These are phyloP conservation scores for Drechslerella dactyloides DNA, from an alignment of 2,329 filamentous ascomycete genomes.

Conservation along the genomic window DNA sequence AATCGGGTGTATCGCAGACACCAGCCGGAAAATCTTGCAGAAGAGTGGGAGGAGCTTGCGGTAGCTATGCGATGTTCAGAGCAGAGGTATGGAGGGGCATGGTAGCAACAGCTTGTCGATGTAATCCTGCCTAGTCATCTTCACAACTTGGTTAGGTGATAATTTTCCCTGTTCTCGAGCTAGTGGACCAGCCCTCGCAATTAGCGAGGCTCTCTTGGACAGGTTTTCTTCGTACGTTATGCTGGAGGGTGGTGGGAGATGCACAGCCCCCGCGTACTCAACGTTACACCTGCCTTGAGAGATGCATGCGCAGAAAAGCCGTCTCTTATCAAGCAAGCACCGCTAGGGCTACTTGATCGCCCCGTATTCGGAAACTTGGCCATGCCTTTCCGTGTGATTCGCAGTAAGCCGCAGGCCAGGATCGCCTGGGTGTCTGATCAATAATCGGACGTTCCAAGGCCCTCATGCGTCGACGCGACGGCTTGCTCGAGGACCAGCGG, in stretches of 20 bases:
- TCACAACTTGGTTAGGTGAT: constrained; percentile 33
- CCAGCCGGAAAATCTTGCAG: constrained; percentile 19
- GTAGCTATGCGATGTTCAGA: constrained; percentile 6
- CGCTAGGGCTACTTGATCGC: constrained; percentile 35
- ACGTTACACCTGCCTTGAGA: constrained; percentile 49
- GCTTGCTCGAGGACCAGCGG: not conserved
- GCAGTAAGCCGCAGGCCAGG: constrained; percentile 45
- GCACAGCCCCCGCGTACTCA: constrained; percentile 41
- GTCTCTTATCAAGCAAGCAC: constrained; percentile 37
- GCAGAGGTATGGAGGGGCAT: constrained; percentile 19
- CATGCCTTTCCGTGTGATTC: constrained; percentile 39
- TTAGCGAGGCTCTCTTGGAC: constrained; percentile 22
- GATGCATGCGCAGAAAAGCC: constrained; percentile 22
- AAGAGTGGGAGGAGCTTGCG: constrained; percentile 11
- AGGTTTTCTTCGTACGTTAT: constrained; percentile 14
- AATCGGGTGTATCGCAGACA: constrained; percentile 31
- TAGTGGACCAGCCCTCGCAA: constrained; percentile 43
- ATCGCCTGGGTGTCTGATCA: constrained; percentile 38
- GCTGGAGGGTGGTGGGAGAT: constrained; percentile 15
- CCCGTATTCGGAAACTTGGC: constrained; percentile 45
- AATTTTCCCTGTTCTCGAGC: constrained; percentile 31
- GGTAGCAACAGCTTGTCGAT: constrained; percentile 20
- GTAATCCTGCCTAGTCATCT: constrained; percentile 16
- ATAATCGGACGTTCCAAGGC: constrained; percentile 36
- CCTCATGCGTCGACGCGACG: constrained; percentile 22